Evolutionary conservation across 2,329 filamentous ascomycete species (phyloP).

Genomic region (Sordariomycetes sp.): DNA sequence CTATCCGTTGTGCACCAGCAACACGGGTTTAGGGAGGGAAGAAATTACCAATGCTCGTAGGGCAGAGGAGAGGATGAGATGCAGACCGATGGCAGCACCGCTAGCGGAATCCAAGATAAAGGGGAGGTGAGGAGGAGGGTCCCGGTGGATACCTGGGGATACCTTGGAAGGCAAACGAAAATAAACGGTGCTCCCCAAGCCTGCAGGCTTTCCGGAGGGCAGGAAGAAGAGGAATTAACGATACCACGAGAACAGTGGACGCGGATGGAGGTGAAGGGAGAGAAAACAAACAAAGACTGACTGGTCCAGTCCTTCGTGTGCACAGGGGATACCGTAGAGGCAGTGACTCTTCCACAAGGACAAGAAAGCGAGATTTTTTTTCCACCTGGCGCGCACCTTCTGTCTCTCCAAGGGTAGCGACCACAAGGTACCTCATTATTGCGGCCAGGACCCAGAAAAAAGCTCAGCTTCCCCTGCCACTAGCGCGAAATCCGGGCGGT

Average conservation of each 20-base stretch:
- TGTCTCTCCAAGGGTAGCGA: background rate
- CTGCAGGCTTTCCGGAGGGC: background rate
- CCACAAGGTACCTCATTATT: background rate
- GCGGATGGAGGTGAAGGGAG: too few species aligned
- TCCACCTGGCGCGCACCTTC: background rate
- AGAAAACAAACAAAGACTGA: too few species aligned
- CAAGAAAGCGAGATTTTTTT: background rate
- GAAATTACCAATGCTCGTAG: background rate
- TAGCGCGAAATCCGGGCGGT: constrained; percentile 3
- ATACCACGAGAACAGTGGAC: background rate
- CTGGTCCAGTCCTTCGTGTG: background rate
- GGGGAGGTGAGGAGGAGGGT: background rate
- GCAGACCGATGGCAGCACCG: background rate
- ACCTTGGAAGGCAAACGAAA: background rate
- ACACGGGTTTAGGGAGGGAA: background rate
- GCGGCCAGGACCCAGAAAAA: background rate
- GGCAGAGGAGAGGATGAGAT: background rate
- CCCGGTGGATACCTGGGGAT: background rate
- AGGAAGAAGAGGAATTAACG: background rate
- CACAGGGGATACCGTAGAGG: background rate
- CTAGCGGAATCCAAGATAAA: background rate
- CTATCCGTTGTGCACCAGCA: background rate
- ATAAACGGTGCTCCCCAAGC: background rate
- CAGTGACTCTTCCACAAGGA: background rate
- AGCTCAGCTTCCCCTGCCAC: constrained; percentile 4